Evolutionary conservation across 176 grass and related monocot species (phyloP).

Genomic region (Avena atlantica): DNA sequence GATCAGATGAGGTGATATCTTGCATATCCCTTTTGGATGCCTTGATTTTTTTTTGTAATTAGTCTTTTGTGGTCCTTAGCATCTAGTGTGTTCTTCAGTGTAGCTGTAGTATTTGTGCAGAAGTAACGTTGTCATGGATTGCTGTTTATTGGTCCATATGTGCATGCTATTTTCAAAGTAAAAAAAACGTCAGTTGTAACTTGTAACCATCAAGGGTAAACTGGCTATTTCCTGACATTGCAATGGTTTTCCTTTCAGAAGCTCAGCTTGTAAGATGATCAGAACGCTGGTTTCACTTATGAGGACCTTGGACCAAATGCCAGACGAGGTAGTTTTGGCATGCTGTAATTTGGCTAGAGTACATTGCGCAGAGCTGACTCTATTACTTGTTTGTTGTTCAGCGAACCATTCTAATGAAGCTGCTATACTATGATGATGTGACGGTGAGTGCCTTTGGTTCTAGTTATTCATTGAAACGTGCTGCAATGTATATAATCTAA

Average conservation of each 20-base stretch:
- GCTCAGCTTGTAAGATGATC: slow-evolving; percentile 98
- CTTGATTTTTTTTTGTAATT: background rate
- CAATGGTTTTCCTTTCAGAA: slow-evolving; percentile 50
- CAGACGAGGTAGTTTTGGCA: slow-evolving; percentile 68
- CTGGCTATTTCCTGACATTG: slow-evolving; percentile 37
- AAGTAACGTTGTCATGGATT: slow-evolving; percentile 20
- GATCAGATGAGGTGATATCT: slow-evolving; percentile 90
- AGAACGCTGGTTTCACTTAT: slow-evolving; percentile 95
- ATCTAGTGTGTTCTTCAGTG: slow-evolving; percentile 30
- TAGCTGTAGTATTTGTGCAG: slow-evolving; percentile 4
- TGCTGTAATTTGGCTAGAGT: slow-evolving; percentile 30
- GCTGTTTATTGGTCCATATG: background rate
- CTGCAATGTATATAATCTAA: slow-evolving; percentile 26
- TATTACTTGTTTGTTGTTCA: slow-evolving; percentile 54
- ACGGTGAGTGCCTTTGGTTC: slow-evolving; percentile 66
- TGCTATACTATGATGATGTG: slow-evolving; percentile 88
- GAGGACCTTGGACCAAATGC: slow-evolving; percentile 99
- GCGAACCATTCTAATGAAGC: slow-evolving; percentile 97
- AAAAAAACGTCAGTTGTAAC: background rate
- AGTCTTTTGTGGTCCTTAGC: slow-evolving; percentile 26
- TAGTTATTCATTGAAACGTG: slow-evolving; percentile 29
- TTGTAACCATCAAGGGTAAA: background rate
- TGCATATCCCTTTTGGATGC: slow-evolving; percentile 34
- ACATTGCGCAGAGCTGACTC: slow-evolving; percentile 32
- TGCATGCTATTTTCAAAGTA: background rate